Percentiles rank a stretch among this genome's conserved stretches.
Conservation (phyloP, 192 early-diverging fungal genomes). For the Backusella circina region DNA sequence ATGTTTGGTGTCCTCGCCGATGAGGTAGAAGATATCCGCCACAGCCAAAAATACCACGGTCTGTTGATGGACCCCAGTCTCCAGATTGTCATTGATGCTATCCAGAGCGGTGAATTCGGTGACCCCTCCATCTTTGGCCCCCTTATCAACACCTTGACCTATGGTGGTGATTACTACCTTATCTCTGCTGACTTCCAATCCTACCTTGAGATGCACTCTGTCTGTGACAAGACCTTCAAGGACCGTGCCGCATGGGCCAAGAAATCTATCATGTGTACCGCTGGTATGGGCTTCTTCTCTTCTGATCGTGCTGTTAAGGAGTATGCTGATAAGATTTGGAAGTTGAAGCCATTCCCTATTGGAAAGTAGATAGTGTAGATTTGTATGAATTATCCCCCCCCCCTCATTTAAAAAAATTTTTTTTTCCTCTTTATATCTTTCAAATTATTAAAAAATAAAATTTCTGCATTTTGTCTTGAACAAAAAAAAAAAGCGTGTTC, state of each 20-base stretch:
- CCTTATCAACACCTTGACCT: constrained; percentile 73
- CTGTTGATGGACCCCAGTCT: constrained; percentile 77
- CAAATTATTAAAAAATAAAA: neutral
- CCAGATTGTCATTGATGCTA: constrained; percentile 74
- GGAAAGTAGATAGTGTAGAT: neutral
- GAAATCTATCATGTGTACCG: constrained; percentile 86
- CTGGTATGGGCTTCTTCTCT: constrained; percentile 95
- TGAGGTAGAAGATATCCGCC: constrained; percentile 92
- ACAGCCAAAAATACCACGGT: constrained; percentile 79
- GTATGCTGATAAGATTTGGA: constrained; percentile 93
- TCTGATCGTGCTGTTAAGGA: constrained; percentile 86
- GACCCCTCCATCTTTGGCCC: constrained; percentile 74
- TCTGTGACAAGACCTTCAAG: constrained; percentile 84
- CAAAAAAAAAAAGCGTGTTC: neutral
- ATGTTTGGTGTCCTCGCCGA: constrained; percentile 91
- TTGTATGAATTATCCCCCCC: neutral
- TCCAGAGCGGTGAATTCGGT: constrained; percentile 60
- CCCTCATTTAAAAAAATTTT: neutral
- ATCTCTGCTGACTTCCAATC: constrained; percentile 84
- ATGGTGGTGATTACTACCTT: constrained; percentile 87
- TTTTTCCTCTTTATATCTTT: neutral
- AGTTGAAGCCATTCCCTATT: constrained; percentile 45
- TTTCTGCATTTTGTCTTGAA: neutral
- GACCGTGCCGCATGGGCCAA: constrained; percentile 82
- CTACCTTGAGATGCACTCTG: constrained; percentile 75